phyloP scores from a whole-genome alignment of 768 basidiomycete genomes.

The Kwoniella sp. region DNA sequence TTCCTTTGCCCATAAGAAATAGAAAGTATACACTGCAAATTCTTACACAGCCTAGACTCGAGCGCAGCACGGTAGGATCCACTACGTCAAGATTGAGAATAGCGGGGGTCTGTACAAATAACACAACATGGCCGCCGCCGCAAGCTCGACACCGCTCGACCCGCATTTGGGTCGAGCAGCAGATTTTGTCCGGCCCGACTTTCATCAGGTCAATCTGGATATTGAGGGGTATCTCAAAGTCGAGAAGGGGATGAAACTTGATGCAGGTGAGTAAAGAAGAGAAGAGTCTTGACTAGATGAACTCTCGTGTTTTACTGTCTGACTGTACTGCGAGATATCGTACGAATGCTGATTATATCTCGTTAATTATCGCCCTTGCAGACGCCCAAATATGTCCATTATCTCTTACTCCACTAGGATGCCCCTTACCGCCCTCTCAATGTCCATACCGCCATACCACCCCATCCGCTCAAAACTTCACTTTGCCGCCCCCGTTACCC shows the following conservation, averaged over 20 bases:
- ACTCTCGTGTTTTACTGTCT: too few relatives aligned
- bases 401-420: constrained; percentile 75
- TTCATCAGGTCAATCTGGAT: constrained; percentile 88
- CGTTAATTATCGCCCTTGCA: constrained; percentile 49
- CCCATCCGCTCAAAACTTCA: constrained; percentile 85
- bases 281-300: too few relatives aligned
- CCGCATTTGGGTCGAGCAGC: constrained; percentile 40
- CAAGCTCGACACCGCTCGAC: constrained; percentile 21
- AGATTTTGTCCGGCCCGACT: constrained; percentile 76
- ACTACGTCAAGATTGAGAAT: too few relatives aligned
- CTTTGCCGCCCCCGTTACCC: constrained; percentile 78
- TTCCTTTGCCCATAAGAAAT: too few relatives aligned
- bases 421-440: constrained; percentile 85
- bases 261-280: constrained; percentile 69
- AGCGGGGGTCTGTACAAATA: too few relatives aligned
- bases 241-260: constrained; percentile 81
- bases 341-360: not conserved
- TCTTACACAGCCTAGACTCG: too few relatives aligned
- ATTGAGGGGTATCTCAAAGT: constrained; percentile 79
- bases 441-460: constrained; percentile 91
- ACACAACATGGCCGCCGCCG: constrained; percentile 25
- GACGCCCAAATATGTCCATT: constrained; percentile 94
- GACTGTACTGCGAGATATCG: too few relatives aligned
- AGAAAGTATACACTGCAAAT: too few relatives aligned
- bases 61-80: too few relatives aligned